Conservation (phyloP, 176 grass and related monocot species). For the Aegilops umbellulata region DNA sequence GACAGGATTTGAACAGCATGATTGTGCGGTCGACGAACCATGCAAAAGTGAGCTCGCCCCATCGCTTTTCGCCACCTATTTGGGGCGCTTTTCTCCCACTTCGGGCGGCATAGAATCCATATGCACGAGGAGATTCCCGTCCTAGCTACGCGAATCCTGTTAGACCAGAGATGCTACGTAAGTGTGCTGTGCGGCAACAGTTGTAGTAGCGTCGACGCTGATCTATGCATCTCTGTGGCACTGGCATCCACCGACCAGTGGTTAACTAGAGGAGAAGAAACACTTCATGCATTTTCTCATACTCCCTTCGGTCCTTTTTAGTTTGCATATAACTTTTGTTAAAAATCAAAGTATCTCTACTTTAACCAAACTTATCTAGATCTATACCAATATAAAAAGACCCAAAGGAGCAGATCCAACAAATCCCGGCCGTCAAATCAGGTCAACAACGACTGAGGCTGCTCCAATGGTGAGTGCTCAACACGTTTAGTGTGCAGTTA, state of each 20-base stretch:
- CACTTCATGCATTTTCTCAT: no score
- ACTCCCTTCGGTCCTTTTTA: no score
- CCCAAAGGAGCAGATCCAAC: no score
- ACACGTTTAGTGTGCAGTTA: no score
- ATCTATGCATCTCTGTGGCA: neutral
- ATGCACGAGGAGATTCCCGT: constrained; percentile 31
- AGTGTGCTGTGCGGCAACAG: constrained; percentile 10
- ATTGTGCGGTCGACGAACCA: constrained; percentile 64
- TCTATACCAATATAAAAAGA: no score
- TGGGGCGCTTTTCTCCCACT: constrained; percentile 43
- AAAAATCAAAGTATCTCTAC: no score
- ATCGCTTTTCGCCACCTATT: constrained; percentile 40
- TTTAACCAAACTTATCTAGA: no score
- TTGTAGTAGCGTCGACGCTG: neutral
- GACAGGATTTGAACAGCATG: constrained; percentile 46
- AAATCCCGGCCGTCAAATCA: no score
- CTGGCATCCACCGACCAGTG: neutral
- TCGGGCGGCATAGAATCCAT: constrained; percentile 79
- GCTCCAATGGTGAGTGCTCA: no score
- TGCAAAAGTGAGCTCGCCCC: constrained; percentile 18
- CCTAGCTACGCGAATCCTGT: constrained; percentile 20
- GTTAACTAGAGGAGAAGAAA: no score
- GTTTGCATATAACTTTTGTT: no score
- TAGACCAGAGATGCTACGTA: constrained; percentile 15
- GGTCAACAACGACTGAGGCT: no score